Base-by-base conservation (phyloP, 352 stramenopile species). In the Phytopythium mirpurense region DNA sequence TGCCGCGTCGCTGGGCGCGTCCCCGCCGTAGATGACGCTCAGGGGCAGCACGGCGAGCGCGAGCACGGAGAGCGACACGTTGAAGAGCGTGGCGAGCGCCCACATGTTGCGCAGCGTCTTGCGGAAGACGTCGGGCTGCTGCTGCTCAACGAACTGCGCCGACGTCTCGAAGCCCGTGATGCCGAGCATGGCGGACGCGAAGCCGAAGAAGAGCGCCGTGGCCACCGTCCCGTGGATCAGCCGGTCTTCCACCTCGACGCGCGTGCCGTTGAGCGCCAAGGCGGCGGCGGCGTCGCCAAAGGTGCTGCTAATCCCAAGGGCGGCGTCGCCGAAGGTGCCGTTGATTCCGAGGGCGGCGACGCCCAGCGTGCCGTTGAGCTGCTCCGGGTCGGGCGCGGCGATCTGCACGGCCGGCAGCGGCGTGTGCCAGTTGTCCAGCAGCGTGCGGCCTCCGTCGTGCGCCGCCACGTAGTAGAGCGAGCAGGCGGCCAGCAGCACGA, bases 141-240 rank as follows among this genome's bases (percentile, higher is more conserved):
- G 87, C 67, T 96, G 81, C 61, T 97, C 87, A 14, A 97, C 83
- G 70, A 96, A 96, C 59, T 97, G 87, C 6, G 85, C 84, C 44
- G 78, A 91, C 0, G 82, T 96, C 68, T 97, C 90, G 51, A 97
- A 97, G 24, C 90, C 90, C 15, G 78, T 93, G 52, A 97, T 90
- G 48, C 90, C 90, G 19, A 97, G 69, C 83, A 97, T 96, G 4
- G 88, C 87, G 12, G 75, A 82, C 27, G 68, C 78, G 49, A 87
- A 90, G 38, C 86, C 86, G 48, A 86, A 95, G 57, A 90, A 90
- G 24, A 90, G 68, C 5, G 77, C 81, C 0, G 74, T 85, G 27
- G 77, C 35, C 31, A 83, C 24, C 43, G 81, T 86, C 18, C 77
- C 76, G 16, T 37, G 46, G 14, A 74, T 32, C 32, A 75, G n/a